These are phyloP conservation scores for Galerina marginata DNA, from an alignment of 768 basidiomycete genomes.

Conservation along the genomic window DNA sequence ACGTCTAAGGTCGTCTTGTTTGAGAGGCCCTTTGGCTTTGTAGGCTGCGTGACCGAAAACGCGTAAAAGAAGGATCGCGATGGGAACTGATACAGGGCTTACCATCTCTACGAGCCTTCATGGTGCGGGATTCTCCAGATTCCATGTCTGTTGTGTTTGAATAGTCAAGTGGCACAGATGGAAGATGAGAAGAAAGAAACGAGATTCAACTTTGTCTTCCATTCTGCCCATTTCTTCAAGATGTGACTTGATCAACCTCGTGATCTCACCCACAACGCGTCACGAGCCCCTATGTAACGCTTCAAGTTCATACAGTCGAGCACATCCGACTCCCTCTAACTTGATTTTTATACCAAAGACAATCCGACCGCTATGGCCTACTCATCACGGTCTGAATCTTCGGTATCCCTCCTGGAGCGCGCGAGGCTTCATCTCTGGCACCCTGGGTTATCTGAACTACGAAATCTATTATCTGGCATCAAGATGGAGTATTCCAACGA, in stretches of 20 bases:
- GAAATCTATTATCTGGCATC: too few relatives aligned
- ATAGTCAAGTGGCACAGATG: conserved; percentile 32
- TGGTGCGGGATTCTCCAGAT: conserved; percentile 64
- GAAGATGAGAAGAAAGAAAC: conserved; percentile 39
- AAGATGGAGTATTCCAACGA: too few relatives aligned
- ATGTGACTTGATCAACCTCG: conserved; percentile 36
- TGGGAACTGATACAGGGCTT: conserved; percentile 30
- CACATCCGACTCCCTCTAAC: too few relatives aligned
- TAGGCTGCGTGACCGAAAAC: conserved; percentile 61
- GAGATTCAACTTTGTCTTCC: conserved; percentile 26
- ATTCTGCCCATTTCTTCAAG: conserved; percentile 26
- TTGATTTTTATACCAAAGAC: too few relatives aligned
- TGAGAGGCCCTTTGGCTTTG: conserved; percentile 90
- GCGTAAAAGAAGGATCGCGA: conserved; percentile 43
- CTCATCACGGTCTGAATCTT: too few relatives aligned
- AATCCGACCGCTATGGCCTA: too few relatives aligned
- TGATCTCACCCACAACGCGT: conserved; percentile 29
- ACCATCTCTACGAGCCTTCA: conserved; percentile 80
- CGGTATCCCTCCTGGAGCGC: too few relatives aligned
- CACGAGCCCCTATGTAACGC: conserved; percentile 18
- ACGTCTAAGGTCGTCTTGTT: conserved; percentile 92
- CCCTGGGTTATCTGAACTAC: too few relatives aligned
- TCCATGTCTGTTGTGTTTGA: conserved; percentile 42
- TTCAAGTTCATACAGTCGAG: too few relatives aligned
- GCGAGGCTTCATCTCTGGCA: too few relatives aligned